Conservation (phyloP, 208 protist genomes). For the Crithidia thermophila region DNA sequence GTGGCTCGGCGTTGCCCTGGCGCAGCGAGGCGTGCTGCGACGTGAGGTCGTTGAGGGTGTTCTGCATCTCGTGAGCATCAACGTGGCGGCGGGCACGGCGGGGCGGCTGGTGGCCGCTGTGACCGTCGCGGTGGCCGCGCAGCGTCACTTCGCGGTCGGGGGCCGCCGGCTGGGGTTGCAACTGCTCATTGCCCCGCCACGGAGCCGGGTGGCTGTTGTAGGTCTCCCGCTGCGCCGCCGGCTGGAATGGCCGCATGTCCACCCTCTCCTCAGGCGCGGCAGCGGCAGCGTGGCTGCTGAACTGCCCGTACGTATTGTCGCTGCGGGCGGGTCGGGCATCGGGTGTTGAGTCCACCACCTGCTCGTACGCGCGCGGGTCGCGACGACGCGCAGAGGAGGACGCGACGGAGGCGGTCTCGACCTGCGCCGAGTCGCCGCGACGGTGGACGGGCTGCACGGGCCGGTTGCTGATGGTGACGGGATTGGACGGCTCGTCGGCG, state of each 20-base stretch:
- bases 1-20: conserved; percentile 1
- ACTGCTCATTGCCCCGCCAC: conserved; percentile 7
- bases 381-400: conserved; percentile 18
- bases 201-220: conserved; percentile 14
- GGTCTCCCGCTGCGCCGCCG: background rate
- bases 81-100: conserved; percentile 12
- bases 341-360: conserved; percentile 18
- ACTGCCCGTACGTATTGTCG: background rate
- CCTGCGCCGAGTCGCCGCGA: background rate
- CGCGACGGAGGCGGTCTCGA: conserved; percentile 3
- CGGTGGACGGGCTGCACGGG: background rate
- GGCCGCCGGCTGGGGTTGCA: background rate
- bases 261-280: too few species aligned
- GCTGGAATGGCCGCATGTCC: background rate
- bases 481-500: conserved; percentile 1
- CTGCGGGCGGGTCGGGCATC: conserved; percentile 2
- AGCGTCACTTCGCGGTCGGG: background rate
- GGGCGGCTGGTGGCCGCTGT: background rate
- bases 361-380: conserved; percentile 30
- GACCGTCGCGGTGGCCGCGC: background rate
- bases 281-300: background rate
- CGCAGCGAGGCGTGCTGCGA: background rate
- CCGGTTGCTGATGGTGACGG: conserved; percentile 13
- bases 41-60: conserved; percentile 32
- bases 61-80: conserved; percentile 31